phyloP scores from a whole-genome alignment of 2,329 filamentous ascomycete genomes.

The Catunica adiposa region DNA sequence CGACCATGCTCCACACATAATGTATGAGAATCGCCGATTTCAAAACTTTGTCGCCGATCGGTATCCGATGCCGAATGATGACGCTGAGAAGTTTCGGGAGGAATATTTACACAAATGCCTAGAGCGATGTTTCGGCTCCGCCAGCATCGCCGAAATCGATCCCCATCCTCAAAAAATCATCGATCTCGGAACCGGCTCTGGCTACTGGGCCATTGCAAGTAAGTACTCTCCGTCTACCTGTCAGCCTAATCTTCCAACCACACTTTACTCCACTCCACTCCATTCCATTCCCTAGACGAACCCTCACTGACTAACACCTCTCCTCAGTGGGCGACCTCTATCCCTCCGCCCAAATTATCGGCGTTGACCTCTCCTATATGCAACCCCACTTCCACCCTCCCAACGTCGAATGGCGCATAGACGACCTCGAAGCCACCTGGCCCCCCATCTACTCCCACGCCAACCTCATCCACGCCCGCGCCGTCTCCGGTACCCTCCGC shows the following conservation, averaged over 20 bases:
- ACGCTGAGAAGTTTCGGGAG: conserved; percentile 32
- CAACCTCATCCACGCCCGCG: conserved; percentile 37
- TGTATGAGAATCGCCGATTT: conserved; percentile 30
- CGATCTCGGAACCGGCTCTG: conserved; percentile 33
- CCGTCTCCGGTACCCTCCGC: conserved; percentile 33
- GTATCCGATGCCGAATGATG: conserved; percentile 37
- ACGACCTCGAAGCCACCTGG: conserved; percentile 23
- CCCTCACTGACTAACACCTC: neutral
- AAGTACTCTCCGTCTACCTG: no score
- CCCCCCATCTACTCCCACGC: conserved; percentile 24
- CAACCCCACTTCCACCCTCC: conserved; percentile 33
- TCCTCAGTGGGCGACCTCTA: conserved; percentile 29
- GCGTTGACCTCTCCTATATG: conserved; percentile 29
- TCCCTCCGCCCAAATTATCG: conserved; percentile 30
- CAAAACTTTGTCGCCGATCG: conserved; percentile 30
- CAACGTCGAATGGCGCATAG: conserved; percentile 36
- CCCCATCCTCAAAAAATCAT: conserved; percentile 31
- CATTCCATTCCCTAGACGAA: no score
- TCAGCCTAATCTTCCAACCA: no score
- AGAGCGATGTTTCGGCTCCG: conserved; percentile 29
- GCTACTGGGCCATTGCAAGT: conserved; percentile 41
- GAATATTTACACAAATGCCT: conserved; percentile 32
- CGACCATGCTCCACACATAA: conserved; percentile 22
- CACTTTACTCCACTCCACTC: no score
- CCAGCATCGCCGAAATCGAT: conserved; percentile 29